These are phyloP conservation scores for Phylloporus arenicola DNA, from an alignment of 768 basidiomycete genomes.

Conservation along the genomic window DNA sequence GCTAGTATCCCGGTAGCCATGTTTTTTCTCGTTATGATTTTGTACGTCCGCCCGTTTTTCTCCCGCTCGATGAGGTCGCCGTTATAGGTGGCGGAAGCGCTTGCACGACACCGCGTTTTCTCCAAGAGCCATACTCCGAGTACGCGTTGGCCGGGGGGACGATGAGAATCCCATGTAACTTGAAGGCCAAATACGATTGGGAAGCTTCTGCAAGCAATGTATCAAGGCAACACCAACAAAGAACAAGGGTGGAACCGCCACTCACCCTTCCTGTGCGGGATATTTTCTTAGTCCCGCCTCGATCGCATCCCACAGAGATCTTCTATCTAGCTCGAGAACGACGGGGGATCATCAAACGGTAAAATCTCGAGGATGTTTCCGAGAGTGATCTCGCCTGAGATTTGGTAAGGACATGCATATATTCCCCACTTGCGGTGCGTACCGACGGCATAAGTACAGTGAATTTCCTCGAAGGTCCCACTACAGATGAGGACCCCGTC, in stretches of 20 bases:
- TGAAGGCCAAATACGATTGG: constrained; percentile 81
- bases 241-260: not conserved
- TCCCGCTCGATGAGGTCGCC: constrained; percentile 51
- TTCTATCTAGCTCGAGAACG: constrained; percentile 75
- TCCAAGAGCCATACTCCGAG: constrained; percentile 64
- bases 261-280: constrained; percentile 88
- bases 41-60: constrained; percentile 56
- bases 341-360: constrained; percentile 85
- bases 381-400: constrained; percentile 64
- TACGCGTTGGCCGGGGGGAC: constrained; percentile 65
- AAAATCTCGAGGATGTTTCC: constrained; percentile 87
- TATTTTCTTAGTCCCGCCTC: constrained; percentile 70
- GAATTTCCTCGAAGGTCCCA: constrained; percentile 86
- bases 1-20: constrained; percentile 75
- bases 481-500: constrained; percentile 81
- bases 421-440: not conserved
- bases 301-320: constrained; percentile 71
- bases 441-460: constrained; percentile 80
- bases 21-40: constrained; percentile 78
- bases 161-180: constrained; percentile 81
- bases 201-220: constrained; percentile 56
- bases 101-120: constrained; percentile 21
- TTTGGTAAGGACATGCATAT: not conserved
- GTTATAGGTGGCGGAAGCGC: constrained; percentile 26
- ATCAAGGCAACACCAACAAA: not conserved